Evolutionary conservation across 1,284 basidiomycete genomes (phyloP), one percentile per base, ranked within the genome.

Genomic region (Ceratobasidium sp.): DNA sequence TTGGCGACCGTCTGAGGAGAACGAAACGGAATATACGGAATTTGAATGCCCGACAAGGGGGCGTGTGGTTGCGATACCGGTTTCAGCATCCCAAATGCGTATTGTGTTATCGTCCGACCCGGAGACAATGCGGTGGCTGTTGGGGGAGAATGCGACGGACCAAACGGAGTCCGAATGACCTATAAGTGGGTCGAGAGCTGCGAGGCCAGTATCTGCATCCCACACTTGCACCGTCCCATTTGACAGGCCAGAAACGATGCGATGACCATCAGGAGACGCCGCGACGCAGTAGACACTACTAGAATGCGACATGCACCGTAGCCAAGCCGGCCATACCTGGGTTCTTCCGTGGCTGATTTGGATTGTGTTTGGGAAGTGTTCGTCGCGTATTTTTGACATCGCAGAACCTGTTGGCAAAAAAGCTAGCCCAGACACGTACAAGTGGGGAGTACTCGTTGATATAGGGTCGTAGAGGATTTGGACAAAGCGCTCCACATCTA

Each of bases 371-470:
- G 29, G 19, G 66, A 68, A 68, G n/a, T 32, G 19, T 54, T 68
- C 54, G 5, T 44, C 9, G 3, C 29, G 66, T 13, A 68, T 32
- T 29, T n/a, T 6, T 7, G 25, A 11, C 9, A 68, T 29, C 7
- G 4, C 22, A 3, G 68, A 57, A 22, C 9, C 22, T 15, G 7
- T 32, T 11, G 62, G 76, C 3, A 61, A 22, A 25, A 73, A 74
- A 8, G 40, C 52, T 0, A 77, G 65, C 7, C 76, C 76, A 11
- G 76, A 77, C 17, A 51, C 19, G 52, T 77, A 77, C 17, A 77
- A 25, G 46, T 77, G 76, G 11, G 54, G 52, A 17, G 62, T 44
- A 44, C 76, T 76, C 34, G 32, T 43, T 3, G 51, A 54, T 44
- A 77, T 77, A 15, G 62, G n/a, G n/a, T 64, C 64, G 19, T 46